Base-by-base conservation (phyloP, 1,139 yeast species). In the Lodderomyces margitis region DNA sequence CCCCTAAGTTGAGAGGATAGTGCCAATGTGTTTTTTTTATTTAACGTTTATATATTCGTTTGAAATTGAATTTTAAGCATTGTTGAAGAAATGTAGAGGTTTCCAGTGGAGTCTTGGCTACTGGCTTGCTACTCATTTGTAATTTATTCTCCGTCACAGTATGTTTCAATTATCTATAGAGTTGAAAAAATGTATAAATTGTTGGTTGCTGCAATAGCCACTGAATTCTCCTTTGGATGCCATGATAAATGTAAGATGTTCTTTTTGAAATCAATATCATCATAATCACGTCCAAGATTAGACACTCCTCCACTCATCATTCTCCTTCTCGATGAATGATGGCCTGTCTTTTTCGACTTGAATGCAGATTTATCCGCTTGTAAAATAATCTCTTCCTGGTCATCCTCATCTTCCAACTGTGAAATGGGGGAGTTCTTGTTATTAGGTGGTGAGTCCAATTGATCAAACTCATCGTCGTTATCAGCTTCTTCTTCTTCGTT, bases 281-380 rank as follows among this genome's bases (percentile, higher is more conserved):
- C 95, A 61, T 84, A 81, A 57, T 86, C 95, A 55, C 66, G 62
- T 37, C 61, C 56, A 46, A 21, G 24, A 25, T 33, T 33, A 14
- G 33, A 15, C 14, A 23, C 38, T 21, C 59, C 54, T 10, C 74
- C 74, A 49, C 72, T 68, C 68, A 70, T 70, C 73, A 70, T 66
- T 53, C 75, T 61, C 40, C 77, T 61, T 51, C 72, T 65, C 61
- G 64, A 62, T 39, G 66, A 56, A 21, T 61, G 58, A 39, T 61
- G 58, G 42, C 60, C 63, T 40, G 63, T 57, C 57, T 86, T 85
- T 66, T 86, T 86, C 41, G 87, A 79, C 64, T 89, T 91, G 71
- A 92, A 91, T 24, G 97, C 98, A 43, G 92, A 83, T 71, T 92
- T 92, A 64, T 92, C 98, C n/a, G 98, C 98, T 65, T 91, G 97